Evolutionary conservation across 257 asterid genomes (phyloP), one percentile per base, ranked within the genome.

Genomic region (Striga asiatica): DNA sequence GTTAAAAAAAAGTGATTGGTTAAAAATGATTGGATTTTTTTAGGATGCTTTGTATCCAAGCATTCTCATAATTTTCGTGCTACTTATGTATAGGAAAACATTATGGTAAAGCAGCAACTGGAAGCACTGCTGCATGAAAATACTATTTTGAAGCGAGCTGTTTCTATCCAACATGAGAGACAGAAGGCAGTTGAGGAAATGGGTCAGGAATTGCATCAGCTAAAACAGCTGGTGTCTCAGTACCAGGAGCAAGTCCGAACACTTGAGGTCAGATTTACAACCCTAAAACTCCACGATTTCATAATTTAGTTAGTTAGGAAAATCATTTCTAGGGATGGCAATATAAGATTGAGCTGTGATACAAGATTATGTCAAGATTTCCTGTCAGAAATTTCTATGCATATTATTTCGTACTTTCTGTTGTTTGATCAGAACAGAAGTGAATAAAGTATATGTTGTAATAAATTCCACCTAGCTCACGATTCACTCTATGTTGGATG

Each of bases 261-360:
- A 43, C 92, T 85, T 0, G 97, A 85, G 95, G 94, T 88, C 8
- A 50, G 47, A n/a, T n/a, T n/a, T n/a, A n/a, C n/a, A n/a, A n/a
- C 46, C 7, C 19, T 8, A 3, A 12, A 12, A 38, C 46, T 2
- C 27, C 21, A 18, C 18, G n/a, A n/a, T 35, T 22, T 8, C 19
- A 7, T 46, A 22, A 27, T 14, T 6, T 51, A n/a, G 11, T n/a
- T 16, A n/a, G 5, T 27, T 39, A 13, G 11, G 2, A 10, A 5
- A 32, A n/a, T 32, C 8, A 7, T 32, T 32, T n/a, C 8, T 32
- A 8, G 12, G n/a, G 1, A 31, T 31, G 10, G 37, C 10, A 31
- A n/a, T n/a, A n/a, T n/a, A 1, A 31, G 4, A 31, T 5, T 31
- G 37, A 11, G 37, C 37, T 31, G 0, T 0, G 37, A 31, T 31